Evolutionary conservation across 441 rosid genomes (phyloP).

Genomic region (Macaranga tanarius): DNA sequence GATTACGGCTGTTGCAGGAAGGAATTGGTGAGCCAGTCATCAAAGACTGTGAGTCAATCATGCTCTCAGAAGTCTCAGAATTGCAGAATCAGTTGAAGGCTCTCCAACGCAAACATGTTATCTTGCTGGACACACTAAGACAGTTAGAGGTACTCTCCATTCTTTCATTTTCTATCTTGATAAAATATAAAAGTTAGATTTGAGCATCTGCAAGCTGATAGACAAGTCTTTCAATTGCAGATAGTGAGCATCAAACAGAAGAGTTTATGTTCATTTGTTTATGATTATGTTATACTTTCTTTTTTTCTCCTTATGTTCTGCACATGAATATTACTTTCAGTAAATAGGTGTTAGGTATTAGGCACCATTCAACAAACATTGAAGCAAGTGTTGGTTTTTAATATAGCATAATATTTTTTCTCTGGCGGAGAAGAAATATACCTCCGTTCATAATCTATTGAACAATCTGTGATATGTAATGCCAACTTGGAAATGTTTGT

Average conservation of each 20-base stretch:
- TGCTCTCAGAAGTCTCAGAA: slow-evolving; percentile 66
- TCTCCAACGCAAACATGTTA: slow-evolving; percentile 63
- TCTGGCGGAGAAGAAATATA: neutral
- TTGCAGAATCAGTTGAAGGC: slow-evolving; percentile 65
- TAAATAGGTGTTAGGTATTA: neutral
- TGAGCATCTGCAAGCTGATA: slow-evolving; percentile 8
- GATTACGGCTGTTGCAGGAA: slow-evolving; percentile 67
- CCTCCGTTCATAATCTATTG: neutral
- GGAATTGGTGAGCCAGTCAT: slow-evolving; percentile 59
- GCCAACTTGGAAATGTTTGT: neutral
- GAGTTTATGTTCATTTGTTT: neutral
- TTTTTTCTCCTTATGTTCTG: neutral
- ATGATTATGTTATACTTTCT: neutral
- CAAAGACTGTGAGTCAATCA: slow-evolving; percentile 82
- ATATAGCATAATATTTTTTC: neutral
- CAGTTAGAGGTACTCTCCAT: slow-evolving; percentile 69
- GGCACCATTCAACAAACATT: neutral
- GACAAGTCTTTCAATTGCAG: neutral
- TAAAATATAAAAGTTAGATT: neutral
- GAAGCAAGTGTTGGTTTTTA: neutral
- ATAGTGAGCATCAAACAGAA: neutral
- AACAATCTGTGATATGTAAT: neutral
- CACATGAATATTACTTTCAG: neutral
- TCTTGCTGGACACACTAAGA: slow-evolving; percentile 69
- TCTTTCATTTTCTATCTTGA: slow-evolving; percentile 1